Conservation (phyloP, 768 basidiomycete genomes). For the Terana coerulea region DNA sequence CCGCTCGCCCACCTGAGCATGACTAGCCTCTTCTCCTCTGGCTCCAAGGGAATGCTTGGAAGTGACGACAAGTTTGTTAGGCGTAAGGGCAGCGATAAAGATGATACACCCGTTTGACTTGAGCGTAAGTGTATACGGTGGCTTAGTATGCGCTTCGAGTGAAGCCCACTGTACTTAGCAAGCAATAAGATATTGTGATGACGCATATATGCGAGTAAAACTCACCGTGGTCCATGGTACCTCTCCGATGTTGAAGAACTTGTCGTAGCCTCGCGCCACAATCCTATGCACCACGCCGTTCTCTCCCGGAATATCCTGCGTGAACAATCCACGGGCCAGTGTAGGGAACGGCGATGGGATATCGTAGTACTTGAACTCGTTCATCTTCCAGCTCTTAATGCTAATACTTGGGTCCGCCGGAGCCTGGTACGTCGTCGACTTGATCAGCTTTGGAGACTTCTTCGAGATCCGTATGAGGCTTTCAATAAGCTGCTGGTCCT, state of each 20-base stretch:
- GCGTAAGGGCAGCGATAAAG: slow-evolving; percentile 83
- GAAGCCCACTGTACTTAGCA: slow-evolving; percentile 62
- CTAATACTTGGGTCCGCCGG: slow-evolving; percentile 51
- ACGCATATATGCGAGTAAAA: slow-evolving; percentile 8
- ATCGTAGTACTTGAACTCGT: slow-evolving; percentile 91
- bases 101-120: slow-evolving; percentile 99
- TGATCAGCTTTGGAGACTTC: slow-evolving; percentile 61
- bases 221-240: slow-evolving; percentile 92
- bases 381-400: slow-evolving; percentile 94
- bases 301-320: slow-evolving; percentile 39
- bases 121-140: slow-evolving; percentile 82
- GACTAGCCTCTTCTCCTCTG: slow-evolving; percentile 39
- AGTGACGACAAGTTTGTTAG: slow-evolving; percentile 72
- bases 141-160: slow-evolving; percentile 61
- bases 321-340: slow-evolving; percentile 90
- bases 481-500: slow-evolving; percentile 59
- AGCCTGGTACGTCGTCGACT: slow-evolving; percentile 49
- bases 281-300: slow-evolving; percentile 49
- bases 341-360: slow-evolving; percentile 92
- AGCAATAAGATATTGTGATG: neutral
- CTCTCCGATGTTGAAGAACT: slow-evolving; percentile 98
- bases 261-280: slow-evolving; percentile 91
- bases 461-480: slow-evolving; percentile 50
- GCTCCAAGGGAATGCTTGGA: slow-evolving; percentile 90
- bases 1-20: slow-evolving; percentile 77